Percentiles rank a stretch among this genome's conserved stretches.
Evolutionary conservation across 345 rosid genomes (phyloP).

Genomic region (Linum tenue): DNA sequence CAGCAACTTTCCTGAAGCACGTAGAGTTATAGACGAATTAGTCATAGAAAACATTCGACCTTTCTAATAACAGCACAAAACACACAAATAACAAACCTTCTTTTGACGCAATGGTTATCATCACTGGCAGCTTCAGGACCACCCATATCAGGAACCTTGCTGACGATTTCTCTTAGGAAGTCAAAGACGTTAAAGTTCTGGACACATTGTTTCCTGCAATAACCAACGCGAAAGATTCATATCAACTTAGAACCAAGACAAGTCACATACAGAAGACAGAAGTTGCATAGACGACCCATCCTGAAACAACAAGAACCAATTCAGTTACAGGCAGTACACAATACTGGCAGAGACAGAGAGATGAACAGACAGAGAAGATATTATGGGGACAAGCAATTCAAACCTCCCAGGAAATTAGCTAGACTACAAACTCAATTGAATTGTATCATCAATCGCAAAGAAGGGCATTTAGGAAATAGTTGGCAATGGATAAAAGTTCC

Average conservation of each 20-base stretch:
- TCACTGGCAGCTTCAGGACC: conserved; percentile 33
- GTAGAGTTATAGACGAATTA: neutral
- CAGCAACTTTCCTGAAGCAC: conserved; percentile 33
- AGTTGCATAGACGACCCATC: neutral
- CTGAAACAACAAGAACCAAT: neutral
- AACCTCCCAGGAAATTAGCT: too few relatives aligned
- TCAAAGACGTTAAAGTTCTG: conserved; percentile 34
- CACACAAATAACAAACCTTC: conserved; percentile 17
- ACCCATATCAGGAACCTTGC: conserved; percentile 54
- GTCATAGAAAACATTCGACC: neutral
- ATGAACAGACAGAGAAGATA: neutral
- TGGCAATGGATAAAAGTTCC: neutral
- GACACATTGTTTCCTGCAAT: conserved; percentile 35
- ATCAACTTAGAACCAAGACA: too few relatives aligned
- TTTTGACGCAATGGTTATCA: conserved; percentile 36
- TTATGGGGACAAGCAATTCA: neutral
- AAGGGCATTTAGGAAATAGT: neutral
- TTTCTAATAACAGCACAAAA: neutral
- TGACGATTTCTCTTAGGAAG: conserved; percentile 40
- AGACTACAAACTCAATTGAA: too few relatives aligned
- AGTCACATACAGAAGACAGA: neutral
- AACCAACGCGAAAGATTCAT: too few relatives aligned
- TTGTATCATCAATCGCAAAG: too few relatives aligned
- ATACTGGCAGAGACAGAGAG: neutral
- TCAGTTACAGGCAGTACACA: neutral